Base-by-base conservation (phyloP, 2,329 filamentous ascomycete genomes). In the Diaporthe aspalathi region DNA sequence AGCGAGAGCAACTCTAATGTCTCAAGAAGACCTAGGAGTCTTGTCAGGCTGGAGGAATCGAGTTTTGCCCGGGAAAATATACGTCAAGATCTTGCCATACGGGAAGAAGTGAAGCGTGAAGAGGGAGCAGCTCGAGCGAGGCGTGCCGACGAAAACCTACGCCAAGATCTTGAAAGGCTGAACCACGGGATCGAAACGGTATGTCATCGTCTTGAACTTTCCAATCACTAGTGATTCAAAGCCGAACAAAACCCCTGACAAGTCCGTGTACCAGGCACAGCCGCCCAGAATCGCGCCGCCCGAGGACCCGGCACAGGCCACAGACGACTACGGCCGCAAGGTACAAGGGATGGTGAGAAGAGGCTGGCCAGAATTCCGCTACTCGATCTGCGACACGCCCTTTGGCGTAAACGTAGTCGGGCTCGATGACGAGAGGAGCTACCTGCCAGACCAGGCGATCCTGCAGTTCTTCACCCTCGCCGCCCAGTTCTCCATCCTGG, bases 391-490 rank as follows among this genome's bases (percentile, higher is more conserved):
- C 16, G 70, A 69, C 9, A 66, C 62, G 32, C 67, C 70, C 3
- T 72, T 72, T 45, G 70, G 70, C 1, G 70, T 72, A 22, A 52
- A 32, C 5, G 27, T n/a, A 7, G 57, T 63, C 22, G 24, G 17
- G 16, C 32, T 63, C 24, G 40, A 63, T 3, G 27, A 24, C 7
- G 43, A 22, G 17, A 35, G 29, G 20, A 27, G 49, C 5, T 29
- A 16, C 17, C 7, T 50, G 22, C 22, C 47, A 3, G 32, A 53
- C 47, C 63, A 67, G 67, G 78, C 76, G 17, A 73, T 78, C 22
- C 74, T 81, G 8, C 79, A 81, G 67, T 81, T 81, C 74, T 77
- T 74, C 38, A 80, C 79, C 3, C 79, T 78, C 75, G 75, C 70
- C 29, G 77, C 75, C 2, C 63, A 71, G 29, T 71, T 79, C 35